Percentiles rank a stretch among this genome's conserved stretches.
Conservation (phyloP, 148 eudicot genomes). For the Euryodendron excelsum region DNA sequence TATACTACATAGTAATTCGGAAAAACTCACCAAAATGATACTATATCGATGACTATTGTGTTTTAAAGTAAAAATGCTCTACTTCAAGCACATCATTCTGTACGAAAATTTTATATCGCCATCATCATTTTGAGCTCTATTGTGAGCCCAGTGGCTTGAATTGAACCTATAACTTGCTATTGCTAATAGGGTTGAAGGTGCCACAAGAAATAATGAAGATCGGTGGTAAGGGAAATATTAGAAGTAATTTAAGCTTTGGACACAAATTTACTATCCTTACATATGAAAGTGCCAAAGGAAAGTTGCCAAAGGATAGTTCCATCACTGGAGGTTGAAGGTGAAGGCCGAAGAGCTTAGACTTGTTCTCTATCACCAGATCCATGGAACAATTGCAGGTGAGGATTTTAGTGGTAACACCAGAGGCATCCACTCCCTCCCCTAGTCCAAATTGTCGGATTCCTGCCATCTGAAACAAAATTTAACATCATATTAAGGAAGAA, state of each 20-base stretch:
- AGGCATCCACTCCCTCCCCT: slow-evolving; percentile 55
- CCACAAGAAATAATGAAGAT: background rate
- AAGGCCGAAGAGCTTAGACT: slow-evolving; percentile 53
- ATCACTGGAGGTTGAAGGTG: slow-evolving; percentile 45
- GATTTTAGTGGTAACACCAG: slow-evolving; percentile 61
- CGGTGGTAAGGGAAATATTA: background rate
- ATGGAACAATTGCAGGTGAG: slow-evolving; percentile 48
- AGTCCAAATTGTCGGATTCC: slow-evolving; percentile 39
- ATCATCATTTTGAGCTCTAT: too few species aligned
- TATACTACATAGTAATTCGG: too few species aligned
- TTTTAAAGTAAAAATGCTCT: too few species aligned
- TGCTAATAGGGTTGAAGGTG: background rate
- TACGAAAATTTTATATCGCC: too few species aligned
- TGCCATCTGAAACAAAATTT: slow-evolving; percentile 29
- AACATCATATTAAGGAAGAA: background rate
- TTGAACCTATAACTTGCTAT: too few species aligned
- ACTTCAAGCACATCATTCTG: too few species aligned
- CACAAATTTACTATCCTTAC: slow-evolving; percentile 27
- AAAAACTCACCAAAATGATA: too few species aligned
- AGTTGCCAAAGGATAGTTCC: slow-evolving; percentile 31
- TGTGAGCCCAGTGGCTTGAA: too few species aligned
- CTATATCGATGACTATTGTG: too few species aligned
- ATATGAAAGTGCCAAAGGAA: slow-evolving; percentile 47
- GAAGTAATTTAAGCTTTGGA: background rate
- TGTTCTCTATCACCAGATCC: slow-evolving; percentile 39